phyloP scores from a whole-genome alignment of 352 stramenopile species.

The Phytophthora pisi region DNA sequence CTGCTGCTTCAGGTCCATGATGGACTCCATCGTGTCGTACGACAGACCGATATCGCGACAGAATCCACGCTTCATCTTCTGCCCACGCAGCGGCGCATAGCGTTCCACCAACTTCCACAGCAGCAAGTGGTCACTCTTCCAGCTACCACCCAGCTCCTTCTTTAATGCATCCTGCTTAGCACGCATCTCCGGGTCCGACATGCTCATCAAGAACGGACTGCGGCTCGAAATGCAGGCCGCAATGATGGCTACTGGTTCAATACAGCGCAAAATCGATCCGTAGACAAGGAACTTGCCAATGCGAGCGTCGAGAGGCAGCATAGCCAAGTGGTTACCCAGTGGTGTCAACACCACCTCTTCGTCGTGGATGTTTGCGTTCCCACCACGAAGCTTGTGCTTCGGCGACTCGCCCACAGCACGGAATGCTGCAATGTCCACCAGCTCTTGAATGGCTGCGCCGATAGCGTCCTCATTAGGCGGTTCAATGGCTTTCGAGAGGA shows the following conservation, averaged over 20 bases:
- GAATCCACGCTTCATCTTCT: constrained; percentile 65
- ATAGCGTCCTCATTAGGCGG: constrained; percentile 92
- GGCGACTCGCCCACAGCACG: constrained; percentile 32
- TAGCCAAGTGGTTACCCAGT: constrained; percentile 89
- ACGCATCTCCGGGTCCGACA: constrained; percentile 66
- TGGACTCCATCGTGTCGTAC: constrained; percentile 91
- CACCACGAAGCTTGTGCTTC: constrained; percentile 16
- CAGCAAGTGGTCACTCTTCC: constrained; percentile 83
- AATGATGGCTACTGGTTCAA: constrained; percentile 85
- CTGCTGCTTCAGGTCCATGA: constrained; percentile 91
- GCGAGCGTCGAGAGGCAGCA: constrained; percentile 84
- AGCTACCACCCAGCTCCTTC: constrained; percentile 60
- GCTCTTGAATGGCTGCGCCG: constrained; percentile 90
- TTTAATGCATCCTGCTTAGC: constrained; percentile 68
- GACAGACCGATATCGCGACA: constrained; percentile 79
- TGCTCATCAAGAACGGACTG: constrained; percentile 78
- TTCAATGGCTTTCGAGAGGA: constrained; percentile 89
- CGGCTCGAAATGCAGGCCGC: constrained; percentile 82
- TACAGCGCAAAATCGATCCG: constrained; percentile 85
- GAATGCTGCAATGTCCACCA: constrained; percentile 92
- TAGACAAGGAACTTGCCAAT: constrained; percentile 90
- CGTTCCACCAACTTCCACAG: constrained; percentile 82
- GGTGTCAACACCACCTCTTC: constrained; percentile 90
- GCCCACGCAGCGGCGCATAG: constrained; percentile 54
- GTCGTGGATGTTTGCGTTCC: constrained; percentile 23